A percentile compares a stretch with the other conserved stretches of the same genome.
These are phyloP conservation scores for Pseudocercospora cruenta DNA, from an alignment of 2,329 filamentous ascomycete species.

Conservation along the genomic window DNA sequence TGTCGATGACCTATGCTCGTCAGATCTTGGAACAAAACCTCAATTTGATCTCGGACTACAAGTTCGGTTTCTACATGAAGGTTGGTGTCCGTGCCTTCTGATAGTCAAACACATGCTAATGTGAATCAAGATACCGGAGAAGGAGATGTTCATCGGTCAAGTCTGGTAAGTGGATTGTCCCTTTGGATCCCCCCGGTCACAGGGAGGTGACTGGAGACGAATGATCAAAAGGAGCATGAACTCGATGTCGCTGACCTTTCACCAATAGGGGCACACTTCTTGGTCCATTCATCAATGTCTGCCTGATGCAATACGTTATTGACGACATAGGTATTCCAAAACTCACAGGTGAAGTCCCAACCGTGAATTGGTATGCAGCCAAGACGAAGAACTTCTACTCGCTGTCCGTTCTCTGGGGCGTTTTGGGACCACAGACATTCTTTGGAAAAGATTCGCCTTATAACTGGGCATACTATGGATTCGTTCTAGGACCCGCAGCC, in stretches of 20 bases:
- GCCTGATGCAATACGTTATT: slow-evolving; percentile 43
- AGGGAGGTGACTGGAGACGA: neutral
- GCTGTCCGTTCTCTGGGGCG: slow-evolving; percentile 42
- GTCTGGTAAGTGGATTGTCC: slow-evolving; percentile 25
- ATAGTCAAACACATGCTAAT: neutral
- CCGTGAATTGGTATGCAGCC: slow-evolving; percentile 21
- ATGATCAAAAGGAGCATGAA: neutral
- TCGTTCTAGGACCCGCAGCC: slow-evolving; percentile 18
- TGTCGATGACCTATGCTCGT: slow-evolving; percentile 39
- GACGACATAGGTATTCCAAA: slow-evolving; percentile 45
- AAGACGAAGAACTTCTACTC: slow-evolving; percentile 23
- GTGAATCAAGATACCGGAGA: slow-evolving; percentile 36
- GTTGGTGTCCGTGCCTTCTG: neutral
- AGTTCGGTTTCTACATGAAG: slow-evolving; percentile 47
- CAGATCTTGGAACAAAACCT: slow-evolving; percentile 43
- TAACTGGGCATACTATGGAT: slow-evolving; percentile 24
- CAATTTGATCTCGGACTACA: slow-evolving; percentile 42
- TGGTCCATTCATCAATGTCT: slow-evolving; percentile 22
- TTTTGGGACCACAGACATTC: slow-evolving; percentile 38
- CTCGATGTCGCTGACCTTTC: neutral
- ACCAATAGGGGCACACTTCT: slow-evolving; percentile 33
- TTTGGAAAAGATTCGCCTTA: slow-evolving; percentile 21
- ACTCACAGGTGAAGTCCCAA: slow-evolving; percentile 15
- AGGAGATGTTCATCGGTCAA: slow-evolving; percentile 43
- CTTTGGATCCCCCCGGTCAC: neutral